phyloP scores from a whole-genome alignment of 352 stramenopile species.

The Globisporangium cederbergense region DNA sequence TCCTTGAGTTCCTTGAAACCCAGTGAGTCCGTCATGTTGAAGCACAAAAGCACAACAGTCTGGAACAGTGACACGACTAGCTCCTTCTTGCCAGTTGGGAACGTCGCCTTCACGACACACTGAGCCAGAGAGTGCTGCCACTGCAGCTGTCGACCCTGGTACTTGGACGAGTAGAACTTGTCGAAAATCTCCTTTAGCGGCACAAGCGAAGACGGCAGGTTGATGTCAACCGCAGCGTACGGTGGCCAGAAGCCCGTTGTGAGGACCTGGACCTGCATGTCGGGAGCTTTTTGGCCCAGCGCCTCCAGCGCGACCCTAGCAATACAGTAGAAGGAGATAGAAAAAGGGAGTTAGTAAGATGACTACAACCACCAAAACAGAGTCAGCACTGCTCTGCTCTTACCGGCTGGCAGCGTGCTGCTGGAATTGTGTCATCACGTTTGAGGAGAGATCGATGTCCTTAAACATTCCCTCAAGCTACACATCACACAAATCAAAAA shows the following conservation, averaged over 20 bases:
- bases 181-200: conserved; percentile 84
- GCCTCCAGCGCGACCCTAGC: conserved; percentile 45
- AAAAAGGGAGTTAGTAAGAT: background rate
- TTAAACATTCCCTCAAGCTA: conserved; percentile 99
- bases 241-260: conserved; percentile 98
- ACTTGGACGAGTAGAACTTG: conserved; percentile 87
- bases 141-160: conserved; percentile 84
- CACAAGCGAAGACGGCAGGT: conserved; percentile 55
- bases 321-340: background rate
- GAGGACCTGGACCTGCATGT: conserved; percentile 96
- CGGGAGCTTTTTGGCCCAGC: conserved; percentile 51
- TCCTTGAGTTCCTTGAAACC: conserved; percentile 86
- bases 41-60: conserved; percentile 84
- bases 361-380: background rate
- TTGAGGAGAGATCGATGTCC: conserved; percentile 96
- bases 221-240: conserved; percentile 87
- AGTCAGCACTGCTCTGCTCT: conserved; percentile 1
- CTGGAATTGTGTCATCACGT: conserved; percentile 93
- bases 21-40: conserved; percentile 62
- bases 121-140: conserved; percentile 91
- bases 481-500: background rate
- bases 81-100: conserved; percentile 82
- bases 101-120: conserved; percentile 85
- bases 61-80: conserved; percentile 87
- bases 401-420: conserved; percentile 77